Conservation (phyloP, 768 basidiomycete species). For the Agaricus subrufescens region DNA sequence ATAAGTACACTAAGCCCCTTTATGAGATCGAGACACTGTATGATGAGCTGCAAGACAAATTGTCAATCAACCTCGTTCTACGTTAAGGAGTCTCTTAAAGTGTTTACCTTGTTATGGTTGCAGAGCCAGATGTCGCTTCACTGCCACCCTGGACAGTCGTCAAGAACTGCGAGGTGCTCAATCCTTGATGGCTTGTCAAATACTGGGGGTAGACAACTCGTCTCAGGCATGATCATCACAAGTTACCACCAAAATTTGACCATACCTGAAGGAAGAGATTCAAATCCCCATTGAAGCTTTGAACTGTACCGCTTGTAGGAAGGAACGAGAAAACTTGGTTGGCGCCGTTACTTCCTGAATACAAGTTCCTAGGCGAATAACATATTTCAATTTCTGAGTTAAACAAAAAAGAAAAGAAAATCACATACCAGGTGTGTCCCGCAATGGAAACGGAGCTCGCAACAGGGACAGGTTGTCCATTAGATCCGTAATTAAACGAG, state of each 20-base stretch:
- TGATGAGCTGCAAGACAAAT: background rate
- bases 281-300: conserved; percentile 50
- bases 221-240: background rate
- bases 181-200: conserved; percentile 38
- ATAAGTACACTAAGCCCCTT: background rate
- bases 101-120: no score
- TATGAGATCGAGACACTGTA: background rate
- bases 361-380: conserved; percentile 45
- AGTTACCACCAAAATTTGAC: background rate
- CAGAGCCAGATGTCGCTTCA: conserved; percentile 55
- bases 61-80: background rate
- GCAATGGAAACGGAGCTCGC: conserved; percentile 39
- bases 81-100: no score
- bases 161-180: conserved; percentile 52
- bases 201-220: conserved; percentile 29
- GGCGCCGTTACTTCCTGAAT: conserved; percentile 45
- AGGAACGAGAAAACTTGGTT: conserved; percentile 53
- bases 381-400: no score
- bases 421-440: conserved; percentile 44
- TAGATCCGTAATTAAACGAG: conserved; percentile 38
- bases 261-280: conserved; percentile 45
- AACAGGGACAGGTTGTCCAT: conserved; percentile 43
- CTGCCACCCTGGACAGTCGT: conserved; percentile 58
- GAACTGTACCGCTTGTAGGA: conserved; percentile 31
- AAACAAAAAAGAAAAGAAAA: background rate